Base-by-base conservation (phyloP, 2,329 filamentous ascomycete genomes). In the Zymoseptoria crescenta region DNA sequence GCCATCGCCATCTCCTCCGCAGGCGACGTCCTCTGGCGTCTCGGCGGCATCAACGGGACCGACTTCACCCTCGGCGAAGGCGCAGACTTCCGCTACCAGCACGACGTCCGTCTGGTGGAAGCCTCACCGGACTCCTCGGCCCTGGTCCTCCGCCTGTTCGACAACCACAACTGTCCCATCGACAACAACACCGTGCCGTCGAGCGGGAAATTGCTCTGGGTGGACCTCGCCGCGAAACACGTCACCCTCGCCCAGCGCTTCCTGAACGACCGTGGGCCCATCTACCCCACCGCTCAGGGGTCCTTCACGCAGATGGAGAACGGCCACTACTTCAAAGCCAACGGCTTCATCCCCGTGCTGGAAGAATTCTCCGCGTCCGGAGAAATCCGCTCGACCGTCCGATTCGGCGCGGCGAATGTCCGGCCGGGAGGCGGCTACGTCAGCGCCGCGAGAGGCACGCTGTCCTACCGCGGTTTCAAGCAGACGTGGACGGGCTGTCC, bases 141-240 rank as follows among this genome's bases (percentile, higher is more conserved):
- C 35, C 49, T 64, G n/a, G 49, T 53, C 20, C 27, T 64, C 7
- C 52, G 51, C 10, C 41, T 62, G 48, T 55, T 60, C 52, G 63
- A 67, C 55, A 67, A 65, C 58, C 62, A 61, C 56, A 65, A 64
- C 49, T 60, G 53, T 10, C 64, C 65, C 16, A 61, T 60, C 24
- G 65, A 65, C 54, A 62, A 61, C 50, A 55, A 61, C 51, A 61
- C 54, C 27, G 55, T 61, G 4, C 59, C 64, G 16, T 57, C 60
- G 7, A 63, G 64, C 1, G 65, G 65, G 29, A 67, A 67, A 35
- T 52, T 63, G 13, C 19, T 65, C 24, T 24, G 59, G 8, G 29
- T 65, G 54, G 56, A 65, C 35, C 55, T 65, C 45, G 16, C 29
- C 0, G n/a, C 35, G 29, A 59, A 59, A 7, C 48, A 56, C 16